phyloP scores from a whole-genome alignment of 345 rosid species.

The Leavenworthia alabamica region DNA sequence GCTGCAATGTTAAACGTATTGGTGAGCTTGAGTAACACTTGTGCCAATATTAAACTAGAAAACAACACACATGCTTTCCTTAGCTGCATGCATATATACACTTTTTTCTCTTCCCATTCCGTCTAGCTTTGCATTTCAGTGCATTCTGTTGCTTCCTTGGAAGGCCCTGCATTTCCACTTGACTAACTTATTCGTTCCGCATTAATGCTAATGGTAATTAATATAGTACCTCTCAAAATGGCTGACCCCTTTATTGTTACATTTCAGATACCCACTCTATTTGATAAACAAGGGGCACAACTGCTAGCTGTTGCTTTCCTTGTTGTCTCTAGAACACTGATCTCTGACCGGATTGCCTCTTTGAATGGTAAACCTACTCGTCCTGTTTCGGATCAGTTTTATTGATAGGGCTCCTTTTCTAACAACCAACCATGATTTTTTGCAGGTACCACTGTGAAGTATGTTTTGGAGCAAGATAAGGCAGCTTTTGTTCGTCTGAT shows the following conservation, averaged over 20 bases:
- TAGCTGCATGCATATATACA: not conserved
- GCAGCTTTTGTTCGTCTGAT: constrained; percentile 69
- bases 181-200: not conserved
- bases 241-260: constrained; percentile 11
- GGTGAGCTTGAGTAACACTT: constrained; percentile 44
- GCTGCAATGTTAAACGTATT: constrained; percentile 78
- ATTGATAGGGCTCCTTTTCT: not conserved
- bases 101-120: not conserved
- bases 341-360: constrained; percentile 94
- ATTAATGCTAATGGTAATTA: not conserved
- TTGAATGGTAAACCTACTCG: constrained; percentile 57
- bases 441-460: constrained; percentile 91
- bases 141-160: too few species aligned
- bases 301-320: constrained; percentile 79
- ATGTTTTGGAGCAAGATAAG: constrained; percentile 95
- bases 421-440: constrained; percentile 19
- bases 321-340: constrained; percentile 86
- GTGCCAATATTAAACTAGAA: not conserved
- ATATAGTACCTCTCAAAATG: not conserved
- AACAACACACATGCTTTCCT: not conserved
- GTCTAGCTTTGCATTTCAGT: not conserved
- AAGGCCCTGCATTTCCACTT: constrained; percentile 4
- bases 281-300: constrained; percentile 93
- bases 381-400: not conserved
- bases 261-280: constrained; percentile 74